Conservation (phyloP, 768 basidiomycete genomes). For the Chalciporus chontae region DNA sequence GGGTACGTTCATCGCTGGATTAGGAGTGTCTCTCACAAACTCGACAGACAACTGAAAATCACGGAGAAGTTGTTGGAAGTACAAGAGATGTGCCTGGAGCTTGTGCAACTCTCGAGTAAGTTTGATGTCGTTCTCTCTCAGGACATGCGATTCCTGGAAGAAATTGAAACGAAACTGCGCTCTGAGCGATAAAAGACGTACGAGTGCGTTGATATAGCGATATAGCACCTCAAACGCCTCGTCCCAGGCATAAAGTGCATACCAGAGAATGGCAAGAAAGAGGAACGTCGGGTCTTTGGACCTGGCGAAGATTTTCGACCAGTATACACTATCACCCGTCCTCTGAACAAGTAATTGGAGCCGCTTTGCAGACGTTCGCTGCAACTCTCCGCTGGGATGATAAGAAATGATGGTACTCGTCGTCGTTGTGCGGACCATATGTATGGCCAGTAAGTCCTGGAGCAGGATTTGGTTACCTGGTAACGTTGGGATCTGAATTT, state of each 20-base stretch:
- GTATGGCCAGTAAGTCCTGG: conserved; percentile 36
- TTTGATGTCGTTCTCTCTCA: conserved; percentile 40
- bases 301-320: conserved; percentile 28
- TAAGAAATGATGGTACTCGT: conserved; percentile 36
- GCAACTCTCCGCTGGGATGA: conserved; percentile 19
- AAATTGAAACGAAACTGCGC: neutral
- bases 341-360: conserved; percentile 26
- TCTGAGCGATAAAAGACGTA: conserved; percentile 15
- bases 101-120: conserved; percentile 52
- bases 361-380: conserved; percentile 23
- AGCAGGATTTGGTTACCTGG: conserved; percentile 22
- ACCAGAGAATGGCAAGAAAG: conserved; percentile 48
- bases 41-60: conserved; percentile 51
- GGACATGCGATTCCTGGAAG: conserved; percentile 43
- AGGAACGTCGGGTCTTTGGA: conserved; percentile 32
- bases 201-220: conserved; percentile 47
- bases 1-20: conserved; percentile 42
- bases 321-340: conserved; percentile 33
- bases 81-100: conserved; percentile 51
- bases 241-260: conserved; percentile 60
- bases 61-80: conserved; percentile 50
- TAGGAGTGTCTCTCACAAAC: conserved; percentile 47
- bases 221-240: conserved; percentile 52
- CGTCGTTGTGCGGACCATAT: conserved; percentile 34
- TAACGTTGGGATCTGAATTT: neutral